Percentiles rank a stretch among this genome's conserved stretches.
Evolutionary conservation across 129 eudicot species (phyloP).

Genomic region (Silybum marianum): DNA sequence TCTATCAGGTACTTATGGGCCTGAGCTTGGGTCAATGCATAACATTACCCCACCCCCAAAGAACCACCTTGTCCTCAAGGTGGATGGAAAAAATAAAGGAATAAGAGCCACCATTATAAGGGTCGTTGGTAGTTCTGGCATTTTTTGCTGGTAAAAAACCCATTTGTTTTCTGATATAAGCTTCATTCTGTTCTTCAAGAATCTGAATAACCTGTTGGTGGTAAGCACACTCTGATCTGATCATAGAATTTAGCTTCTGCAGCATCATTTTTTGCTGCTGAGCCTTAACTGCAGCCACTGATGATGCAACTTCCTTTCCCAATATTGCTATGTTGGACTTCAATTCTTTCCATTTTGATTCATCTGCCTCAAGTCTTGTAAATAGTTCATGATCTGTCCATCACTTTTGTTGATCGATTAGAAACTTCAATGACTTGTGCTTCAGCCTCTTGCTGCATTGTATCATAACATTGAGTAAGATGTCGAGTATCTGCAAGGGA

Average conservation of each 20-base stretch:
- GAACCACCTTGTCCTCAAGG: too few species aligned
- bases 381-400: conserved; percentile 64
- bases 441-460: conserved; percentile 93
- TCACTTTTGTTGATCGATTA: conserved; percentile 72
- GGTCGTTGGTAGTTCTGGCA: too few species aligned
- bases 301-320: conserved; percentile 90
- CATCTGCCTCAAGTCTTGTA: conserved; percentile 78
- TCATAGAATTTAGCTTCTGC: conserved; percentile 81
- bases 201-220: conserved; percentile 58
- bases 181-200: conserved; percentile 65
- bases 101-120: too few species aligned
- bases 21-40: background rate
- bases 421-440: conserved; percentile 94
- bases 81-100: too few species aligned
- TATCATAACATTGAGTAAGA: conserved; percentile 86
- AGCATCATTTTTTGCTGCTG: conserved; percentile 81
- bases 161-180: too few species aligned
- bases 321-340: conserved; percentile 78
- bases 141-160: too few species aligned
- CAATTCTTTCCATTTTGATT: conserved; percentile 69
- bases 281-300: too few species aligned
- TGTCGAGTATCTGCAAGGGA: conserved; percentile 92
- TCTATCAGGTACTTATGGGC: background rate
- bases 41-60: background rate
- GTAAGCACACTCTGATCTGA: conserved; percentile 83